Conservation (phyloP, 2,329 filamentous ascomycete species). For the Graphiopsis chlorocephala region DNA sequence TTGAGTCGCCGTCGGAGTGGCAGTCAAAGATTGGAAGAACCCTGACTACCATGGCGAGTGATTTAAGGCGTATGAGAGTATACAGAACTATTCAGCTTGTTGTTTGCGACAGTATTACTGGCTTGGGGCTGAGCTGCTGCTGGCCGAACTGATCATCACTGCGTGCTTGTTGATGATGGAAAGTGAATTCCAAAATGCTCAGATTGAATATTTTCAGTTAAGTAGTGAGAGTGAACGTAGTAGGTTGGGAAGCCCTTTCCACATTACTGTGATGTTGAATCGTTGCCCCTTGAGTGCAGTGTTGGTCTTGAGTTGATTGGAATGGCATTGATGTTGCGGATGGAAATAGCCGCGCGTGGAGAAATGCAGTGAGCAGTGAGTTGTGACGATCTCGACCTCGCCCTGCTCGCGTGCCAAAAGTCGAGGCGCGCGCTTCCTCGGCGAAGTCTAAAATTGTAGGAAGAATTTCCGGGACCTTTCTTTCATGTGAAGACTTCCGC, state of each 20-base stretch:
- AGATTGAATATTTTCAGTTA: background rate
- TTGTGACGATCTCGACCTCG: too few species aligned
- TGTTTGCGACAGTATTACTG: background rate
- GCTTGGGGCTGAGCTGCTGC: background rate
- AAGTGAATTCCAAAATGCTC: background rate
- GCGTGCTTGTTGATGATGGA: background rate
- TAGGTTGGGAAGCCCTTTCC: background rate
- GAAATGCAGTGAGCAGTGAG: background rate
- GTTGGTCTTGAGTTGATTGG: background rate
- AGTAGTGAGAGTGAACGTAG: background rate
- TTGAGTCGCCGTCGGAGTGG: slow-evolving; percentile 23
- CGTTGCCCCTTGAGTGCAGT: background rate
- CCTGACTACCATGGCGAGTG: background rate
- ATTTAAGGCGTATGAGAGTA: background rate
- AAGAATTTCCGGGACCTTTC: slow-evolving; percentile 12
- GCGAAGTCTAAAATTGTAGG: background rate
- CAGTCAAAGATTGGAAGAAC: background rate
- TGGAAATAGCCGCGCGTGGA: background rate
- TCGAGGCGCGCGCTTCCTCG: slow-evolving; percentile 1
- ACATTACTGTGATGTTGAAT: background rate
- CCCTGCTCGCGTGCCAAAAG: background rate
- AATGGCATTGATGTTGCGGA: background rate
- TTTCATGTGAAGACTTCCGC: slow-evolving; percentile 14
- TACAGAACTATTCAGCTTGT: background rate
- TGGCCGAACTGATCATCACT: background rate